These are phyloP conservation scores for Sclerotinia trifoliorum DNA, from an alignment of 2,329 filamentous ascomycete genomes.

Conservation along the genomic window DNA sequence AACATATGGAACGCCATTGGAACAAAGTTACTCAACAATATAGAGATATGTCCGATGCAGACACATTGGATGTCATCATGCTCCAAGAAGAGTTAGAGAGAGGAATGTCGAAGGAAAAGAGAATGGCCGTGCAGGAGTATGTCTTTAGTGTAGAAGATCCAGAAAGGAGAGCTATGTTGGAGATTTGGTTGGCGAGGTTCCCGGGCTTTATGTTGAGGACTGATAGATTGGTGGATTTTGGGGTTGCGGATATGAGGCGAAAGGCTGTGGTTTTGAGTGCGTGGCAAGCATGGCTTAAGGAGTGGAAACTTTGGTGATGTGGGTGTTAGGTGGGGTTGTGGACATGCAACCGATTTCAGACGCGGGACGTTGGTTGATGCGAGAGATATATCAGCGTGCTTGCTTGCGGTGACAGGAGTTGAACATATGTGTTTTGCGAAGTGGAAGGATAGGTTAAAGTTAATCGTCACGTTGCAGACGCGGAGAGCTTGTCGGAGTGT, in stretches of 20 bases:
- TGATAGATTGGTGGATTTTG: slow-evolving; percentile 1
- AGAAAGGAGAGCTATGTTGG: slow-evolving; percentile 14
- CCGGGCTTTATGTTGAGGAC: slow-evolving; percentile 13
- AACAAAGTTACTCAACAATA: not conserved
- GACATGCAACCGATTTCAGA: not conserved
- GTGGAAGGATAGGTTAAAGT: not conserved
- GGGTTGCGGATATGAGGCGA: not conserved
- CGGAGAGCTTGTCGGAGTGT: not conserved
- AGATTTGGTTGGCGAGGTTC: slow-evolving; percentile 14
- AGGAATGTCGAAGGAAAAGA: slow-evolving; percentile 13
- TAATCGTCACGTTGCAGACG: not conserved
- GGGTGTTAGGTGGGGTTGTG: not conserved
- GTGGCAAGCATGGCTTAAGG: slow-evolving; percentile 6
- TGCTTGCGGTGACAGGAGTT: not conserved
- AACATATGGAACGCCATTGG: slow-evolving; percentile 13
- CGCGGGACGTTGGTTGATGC: not conserved
- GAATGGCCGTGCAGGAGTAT: not conserved
- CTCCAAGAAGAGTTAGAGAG: slow-evolving; percentile 11
- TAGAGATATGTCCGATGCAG: not conserved
- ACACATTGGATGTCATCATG: not conserved
- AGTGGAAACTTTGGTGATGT: slow-evolving; percentile 7
- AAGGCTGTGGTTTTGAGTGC: not conserved
- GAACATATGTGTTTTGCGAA: not conserved
- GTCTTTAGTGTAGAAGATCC: not conserved
- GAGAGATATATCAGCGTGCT: not conserved